Percentiles rank a stretch among this genome's conserved stretches.
Conservation (phyloP, 176 grass and related monocot genomes). For the Secale cereale region DNA sequence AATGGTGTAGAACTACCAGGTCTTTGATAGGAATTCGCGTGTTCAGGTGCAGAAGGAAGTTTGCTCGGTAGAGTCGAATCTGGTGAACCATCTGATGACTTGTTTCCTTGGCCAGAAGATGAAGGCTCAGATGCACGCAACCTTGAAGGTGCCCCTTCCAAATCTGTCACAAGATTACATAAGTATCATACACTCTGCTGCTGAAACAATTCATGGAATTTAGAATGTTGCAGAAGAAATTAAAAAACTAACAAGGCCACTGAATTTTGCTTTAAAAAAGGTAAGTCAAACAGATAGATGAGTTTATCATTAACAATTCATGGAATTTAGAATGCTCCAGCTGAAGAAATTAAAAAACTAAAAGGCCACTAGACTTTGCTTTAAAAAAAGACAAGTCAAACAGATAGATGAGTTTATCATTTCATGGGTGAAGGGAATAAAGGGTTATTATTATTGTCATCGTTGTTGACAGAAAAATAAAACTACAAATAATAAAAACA, state of each 20-base stretch:
- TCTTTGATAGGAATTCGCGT: slow-evolving; percentile 35
- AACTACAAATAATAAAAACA: background rate
- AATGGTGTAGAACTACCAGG: slow-evolving; percentile 48
- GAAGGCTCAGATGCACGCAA: slow-evolving; percentile 30
- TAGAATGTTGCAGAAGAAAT: background rate
- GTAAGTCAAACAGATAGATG: background rate
- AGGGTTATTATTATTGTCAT: background rate
- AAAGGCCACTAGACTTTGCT: background rate
- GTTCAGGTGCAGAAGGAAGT: slow-evolving; percentile 25
- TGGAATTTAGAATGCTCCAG: slow-evolving; percentile 7
- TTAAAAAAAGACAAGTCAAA: background rate
- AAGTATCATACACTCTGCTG: background rate
- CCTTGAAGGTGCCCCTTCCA: slow-evolving; percentile 41
- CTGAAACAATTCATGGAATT: background rate
- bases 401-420: background rate
- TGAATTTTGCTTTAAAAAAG: background rate
- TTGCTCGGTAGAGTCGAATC: slow-evolving; percentile 38
- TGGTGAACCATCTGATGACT: slow-evolving; percentile 14
- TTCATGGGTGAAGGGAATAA: background rate
- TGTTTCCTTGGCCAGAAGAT: slow-evolving; percentile 38
- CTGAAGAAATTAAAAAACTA: background rate
- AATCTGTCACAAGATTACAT: slow-evolving; percentile 21
- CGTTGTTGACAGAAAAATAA: background rate
- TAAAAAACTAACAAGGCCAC: background rate
- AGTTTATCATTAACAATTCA: background rate